Evolutionary conservation across 1,284 basidiomycete species (phyloP).

Genomic region (Pholiota adiposa): DNA sequence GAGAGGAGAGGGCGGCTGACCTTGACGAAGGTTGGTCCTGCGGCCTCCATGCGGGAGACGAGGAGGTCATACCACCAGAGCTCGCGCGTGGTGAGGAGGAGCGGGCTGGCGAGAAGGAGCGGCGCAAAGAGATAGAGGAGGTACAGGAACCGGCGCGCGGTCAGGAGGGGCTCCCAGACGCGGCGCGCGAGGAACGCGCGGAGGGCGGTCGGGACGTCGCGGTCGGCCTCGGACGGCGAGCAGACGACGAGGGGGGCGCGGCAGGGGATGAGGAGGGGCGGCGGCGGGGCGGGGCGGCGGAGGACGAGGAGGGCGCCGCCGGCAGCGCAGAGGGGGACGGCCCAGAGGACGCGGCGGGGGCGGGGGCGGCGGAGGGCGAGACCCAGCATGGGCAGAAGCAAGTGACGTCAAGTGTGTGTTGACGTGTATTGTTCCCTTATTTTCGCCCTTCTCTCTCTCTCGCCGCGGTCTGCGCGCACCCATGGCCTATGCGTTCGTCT

Average conservation of each 20-base stretch:
- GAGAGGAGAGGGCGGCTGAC: conserved; percentile 42
- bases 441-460: conserved; percentile 11
- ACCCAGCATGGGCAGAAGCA: conserved; percentile 11
- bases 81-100: conserved; percentile 75
- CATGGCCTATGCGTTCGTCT: conserved; percentile 84
- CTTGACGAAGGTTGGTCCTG: conserved; percentile 98
- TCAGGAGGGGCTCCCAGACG: conserved; percentile 88
- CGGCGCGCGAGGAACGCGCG: conserved; percentile 47
- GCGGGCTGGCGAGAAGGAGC: conserved; percentile 84
- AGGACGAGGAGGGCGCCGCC: conserved; percentile 50
- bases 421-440: conserved; percentile 28
- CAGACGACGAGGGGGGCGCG: conserved; percentile 47
- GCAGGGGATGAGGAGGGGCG: conserved; percentile 65
- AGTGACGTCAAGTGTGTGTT: conserved; percentile 29
- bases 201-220: conserved; percentile 49
- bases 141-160: conserved; percentile 83
- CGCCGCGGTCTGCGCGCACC: conserved; percentile 22
- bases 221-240: conserved; percentile 65
- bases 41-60: conserved; percentile 89
- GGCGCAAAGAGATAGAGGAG: conserved; percentile 88
- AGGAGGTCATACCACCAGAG: conserved; percentile 96
- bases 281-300: conserved; percentile 35
- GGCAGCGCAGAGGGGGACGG: conserved; percentile 54
- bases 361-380: conserved; percentile 13
- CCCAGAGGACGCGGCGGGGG: conserved; percentile 49